Evolutionary conservation across 176 grass and related monocot species (phyloP), one percentile per base, ranked within the genome.

Genomic region (Oryza longistaminata): DNA sequence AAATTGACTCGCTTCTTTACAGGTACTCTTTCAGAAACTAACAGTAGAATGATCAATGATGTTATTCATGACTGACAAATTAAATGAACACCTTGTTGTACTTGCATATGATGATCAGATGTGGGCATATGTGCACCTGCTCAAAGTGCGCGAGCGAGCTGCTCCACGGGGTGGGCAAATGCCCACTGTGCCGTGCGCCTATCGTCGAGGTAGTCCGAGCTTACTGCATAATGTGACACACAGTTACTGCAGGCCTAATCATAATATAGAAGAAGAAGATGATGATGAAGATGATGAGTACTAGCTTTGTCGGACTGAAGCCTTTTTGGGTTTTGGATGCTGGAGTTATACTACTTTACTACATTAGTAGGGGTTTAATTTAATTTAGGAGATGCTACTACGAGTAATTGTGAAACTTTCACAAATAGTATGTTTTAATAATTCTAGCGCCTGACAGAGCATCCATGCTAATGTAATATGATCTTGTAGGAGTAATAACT

Each of bases 101-200:
- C 58, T 62, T 62, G 42, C 42, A 10, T 43, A 62, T 24, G 5
- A 6, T 68, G 5, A 3, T 68, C 84, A 97, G 94, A 52, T 97
- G 95, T 86, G 95, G 95, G 11, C 95, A 97, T 68, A 94, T 97
- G 95, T 97, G 95, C 84, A 89, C 92, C 6, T 97, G 95, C 77
- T 89, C 84, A 42, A 97, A 89, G 74, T 97, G 95, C 62, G 95
- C 95, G 11, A 71, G 68, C 7, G 90, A 97, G 84, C 75, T 97
- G 53, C 83, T 91, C 53, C 80, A 74, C 22, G 85, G 88, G 6
- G 92, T 65, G 33, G 95, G 85, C 71, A 97, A 86, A 61, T 97
- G 95, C 82, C 95, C 95, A 17, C 75, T 97, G 46, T 97, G 95
- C 27, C 95, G 95, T n/a, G 92, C 95, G 24, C 95, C 95, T 6